Evolutionary conservation across 257 asterid genomes (phyloP), one percentile per base, ranked within the genome.

Genomic region (Paulownia fortunei): DNA sequence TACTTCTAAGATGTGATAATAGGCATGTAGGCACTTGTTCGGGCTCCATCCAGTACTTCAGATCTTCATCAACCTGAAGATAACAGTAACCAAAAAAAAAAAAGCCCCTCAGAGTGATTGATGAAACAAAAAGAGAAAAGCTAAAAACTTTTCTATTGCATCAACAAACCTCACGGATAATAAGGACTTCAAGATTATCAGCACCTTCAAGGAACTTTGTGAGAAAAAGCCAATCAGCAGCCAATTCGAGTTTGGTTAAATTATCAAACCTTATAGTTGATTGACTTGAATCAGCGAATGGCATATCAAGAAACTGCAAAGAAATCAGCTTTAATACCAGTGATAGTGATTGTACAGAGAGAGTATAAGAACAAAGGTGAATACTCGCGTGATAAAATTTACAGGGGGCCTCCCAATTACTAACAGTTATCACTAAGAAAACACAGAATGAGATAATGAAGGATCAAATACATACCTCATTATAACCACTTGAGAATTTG

Each of bases 1-100:
- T 7, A 26, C 27, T 16, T 52, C 10, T 60, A 11, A 71, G 84
- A 66, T 56, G 42, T 11, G 59, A 51, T 3, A 3, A 34, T 51
- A 70, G 60, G 26, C 81, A 69, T 24, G 10, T 18, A 0, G 82
- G 84, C 37, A 52, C 69, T 32, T n/a, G 15, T 10, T 27, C 7
- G 24, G 85, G 79, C 15, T 76, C 37, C 68, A 30, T 52, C 81
- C 82, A 76, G 39, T 70, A 47, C 16, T 24, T 44, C 7, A 24
- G n/a, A 10, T 24, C 9, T 1, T 9, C 13, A 46, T 24, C 32
- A n/a, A 47, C 55, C 36, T 61, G 60, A 46, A 69, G 60, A 65
- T 11, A 24, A 59, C n/a, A n/a, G n/a, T n/a, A n/a, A n/a, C n/a
- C n/a, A 42, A 42, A 42, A 8, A 6, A 42, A 8, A 44, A 44